phyloP scores from a whole-genome alignment of 2,329 filamentous ascomycete species.

The Aulographum hederae region DNA sequence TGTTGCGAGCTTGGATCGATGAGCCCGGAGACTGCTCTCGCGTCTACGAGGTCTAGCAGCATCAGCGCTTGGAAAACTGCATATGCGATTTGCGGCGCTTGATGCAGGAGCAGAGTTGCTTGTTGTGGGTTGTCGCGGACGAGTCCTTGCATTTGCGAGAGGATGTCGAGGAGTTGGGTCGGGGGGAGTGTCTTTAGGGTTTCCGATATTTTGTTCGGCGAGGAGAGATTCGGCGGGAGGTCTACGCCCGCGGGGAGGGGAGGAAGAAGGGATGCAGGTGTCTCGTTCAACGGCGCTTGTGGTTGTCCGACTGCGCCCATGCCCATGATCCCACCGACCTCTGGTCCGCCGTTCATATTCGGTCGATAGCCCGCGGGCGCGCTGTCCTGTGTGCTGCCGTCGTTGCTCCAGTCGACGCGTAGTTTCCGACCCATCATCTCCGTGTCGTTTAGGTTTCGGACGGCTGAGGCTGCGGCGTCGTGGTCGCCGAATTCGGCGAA shows the following conservation, averaged over 20 bases:
- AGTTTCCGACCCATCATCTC: conserved; percentile 91
- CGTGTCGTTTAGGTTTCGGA: conserved; percentile 87
- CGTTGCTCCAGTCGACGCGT: conserved; percentile 89
- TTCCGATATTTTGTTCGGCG: conserved; percentile 78
- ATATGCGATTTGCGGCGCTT: conserved; percentile 83
- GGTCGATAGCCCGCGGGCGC: conserved; percentile 20
- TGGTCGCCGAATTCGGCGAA: conserved; percentile 92
- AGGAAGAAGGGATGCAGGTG: conserved; percentile 33
- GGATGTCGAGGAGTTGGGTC: conserved; percentile 77
- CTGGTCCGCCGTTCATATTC: conserved; percentile 21
- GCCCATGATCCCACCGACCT: no score
- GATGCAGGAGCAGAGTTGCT: conserved; percentile 68
- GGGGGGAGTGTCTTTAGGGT: conserved; percentile 76
- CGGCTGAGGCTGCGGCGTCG: conserved; percentile 80
- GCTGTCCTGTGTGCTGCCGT: conserved; percentile 57
- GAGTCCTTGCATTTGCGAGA: conserved; percentile 84
- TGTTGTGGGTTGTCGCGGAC: conserved; percentile 66
- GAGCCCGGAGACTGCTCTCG: conserved; percentile 63
- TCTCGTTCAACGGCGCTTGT: conserved; percentile 8
- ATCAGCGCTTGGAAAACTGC: conserved; percentile 90
- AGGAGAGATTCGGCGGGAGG: conserved; percentile 63
- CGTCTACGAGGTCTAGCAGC: conserved; percentile 81
- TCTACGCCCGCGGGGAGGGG: conserved; percentile 73
- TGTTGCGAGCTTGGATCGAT: conserved; percentile 24
- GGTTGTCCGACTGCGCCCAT: no score